phyloP scores from a whole-genome alignment of 495 filamentous ascomycete species.

The Xylaria sp. region DNA sequence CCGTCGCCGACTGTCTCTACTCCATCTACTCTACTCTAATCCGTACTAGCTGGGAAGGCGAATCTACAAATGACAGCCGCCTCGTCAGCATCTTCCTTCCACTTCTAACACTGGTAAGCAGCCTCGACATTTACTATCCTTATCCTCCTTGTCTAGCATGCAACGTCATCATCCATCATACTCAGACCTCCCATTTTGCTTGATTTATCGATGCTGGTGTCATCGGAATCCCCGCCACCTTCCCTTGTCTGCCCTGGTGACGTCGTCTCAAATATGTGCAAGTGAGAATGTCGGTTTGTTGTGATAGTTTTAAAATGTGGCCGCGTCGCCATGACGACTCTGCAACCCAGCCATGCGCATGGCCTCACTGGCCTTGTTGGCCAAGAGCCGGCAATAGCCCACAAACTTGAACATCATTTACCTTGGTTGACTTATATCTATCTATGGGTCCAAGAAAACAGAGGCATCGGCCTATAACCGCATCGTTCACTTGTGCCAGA shows the following conservation, averaged over 20 bases:
- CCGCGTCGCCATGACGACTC: slow-evolving; percentile 27
- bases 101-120: slow-evolving; percentile 23
- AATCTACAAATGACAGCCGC: not conserved
- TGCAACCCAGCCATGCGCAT: not conserved
- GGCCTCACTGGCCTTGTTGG: not conserved
- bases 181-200: not conserved
- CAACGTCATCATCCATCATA: slow-evolving; percentile 4
- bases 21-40: no score
- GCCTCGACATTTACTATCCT: not conserved
- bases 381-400: not conserved
- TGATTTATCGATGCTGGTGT: not conserved
- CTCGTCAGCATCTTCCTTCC: slow-evolving; percentile 11
- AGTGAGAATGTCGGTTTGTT: slow-evolving; percentile 25
- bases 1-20: slow-evolving; percentile 7
- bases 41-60: slow-evolving; percentile 5
- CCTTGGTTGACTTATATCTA: not conserved
- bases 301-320: slow-evolving; percentile 26
- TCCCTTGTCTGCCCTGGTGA: slow-evolving; percentile 21
- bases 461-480: not conserved
- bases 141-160: slow-evolving; percentile 1
- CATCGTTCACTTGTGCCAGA: not conserved
- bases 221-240: not conserved
- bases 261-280: slow-evolving; percentile 21
- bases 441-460: not conserved
- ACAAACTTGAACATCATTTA: not conserved